Conservation (phyloP, 2,329 filamentous ascomycete species). For the Torrubiella hemipterigena region DNA sequence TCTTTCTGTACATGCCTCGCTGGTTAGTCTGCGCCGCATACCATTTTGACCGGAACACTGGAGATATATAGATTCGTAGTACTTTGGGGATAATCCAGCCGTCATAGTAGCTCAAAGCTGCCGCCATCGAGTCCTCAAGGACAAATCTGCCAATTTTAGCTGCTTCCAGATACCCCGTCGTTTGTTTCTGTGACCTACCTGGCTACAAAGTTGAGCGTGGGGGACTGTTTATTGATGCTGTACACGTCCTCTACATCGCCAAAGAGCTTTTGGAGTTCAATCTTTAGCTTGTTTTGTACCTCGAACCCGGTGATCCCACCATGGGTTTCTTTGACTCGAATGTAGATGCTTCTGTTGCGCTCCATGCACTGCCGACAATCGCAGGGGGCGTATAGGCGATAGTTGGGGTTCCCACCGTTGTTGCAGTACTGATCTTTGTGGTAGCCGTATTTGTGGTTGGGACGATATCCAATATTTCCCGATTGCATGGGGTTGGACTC, state of each 20-base stretch:
- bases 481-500: no score
- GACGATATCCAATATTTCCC: no score
- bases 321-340: slow-evolving; percentile 10
- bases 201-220: slow-evolving; percentile 12
- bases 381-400: slow-evolving; percentile 15
- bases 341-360: slow-evolving; percentile 18
- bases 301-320: no score
- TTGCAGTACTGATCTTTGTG: slow-evolving; percentile 3
- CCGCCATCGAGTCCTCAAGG: slow-evolving; percentile 3
- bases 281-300: no score
- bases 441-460: no score
- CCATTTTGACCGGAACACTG: slow-evolving; percentile 19
- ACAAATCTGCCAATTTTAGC: slow-evolving; percentile 11
- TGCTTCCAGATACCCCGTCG: neutral
- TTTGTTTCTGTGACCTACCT: slow-evolving; percentile 12
- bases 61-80: slow-evolving; percentile 14
- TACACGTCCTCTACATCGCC: slow-evolving; percentile 18
- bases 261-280: slow-evolving; percentile 14
- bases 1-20: no score
- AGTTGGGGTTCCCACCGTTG: neutral
- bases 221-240: neutral
- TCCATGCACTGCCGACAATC: slow-evolving; percentile 15
- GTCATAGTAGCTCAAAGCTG: slow-evolving; percentile 12
- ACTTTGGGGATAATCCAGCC: slow-evolving; percentile 14
- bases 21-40: no score